phyloP scores from a whole-genome alignment of 345 rosid genomes.

The Euphorbia lathyris region DNA sequence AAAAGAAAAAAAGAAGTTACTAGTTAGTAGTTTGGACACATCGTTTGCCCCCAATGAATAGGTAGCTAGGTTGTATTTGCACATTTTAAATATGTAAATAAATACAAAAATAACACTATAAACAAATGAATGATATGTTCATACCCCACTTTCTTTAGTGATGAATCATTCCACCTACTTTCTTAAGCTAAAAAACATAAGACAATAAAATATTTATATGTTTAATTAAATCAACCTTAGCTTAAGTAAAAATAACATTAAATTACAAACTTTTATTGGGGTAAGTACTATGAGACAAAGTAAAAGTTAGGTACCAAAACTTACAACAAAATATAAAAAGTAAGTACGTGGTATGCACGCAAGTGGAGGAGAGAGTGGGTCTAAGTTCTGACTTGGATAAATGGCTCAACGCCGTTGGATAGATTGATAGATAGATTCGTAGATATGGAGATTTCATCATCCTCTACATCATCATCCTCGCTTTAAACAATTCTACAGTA shows the following conservation, averaged over 20 bases:
- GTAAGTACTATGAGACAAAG: conserved; percentile 1
- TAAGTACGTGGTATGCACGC: conserved; percentile 20
- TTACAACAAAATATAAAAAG: too few relatives aligned
- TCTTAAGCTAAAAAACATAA: not conserved
- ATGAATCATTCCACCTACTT: not conserved
- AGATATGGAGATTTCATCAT: conserved; percentile 33
- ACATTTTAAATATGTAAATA: not conserved
- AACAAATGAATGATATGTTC: not conserved
- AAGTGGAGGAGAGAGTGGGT: conserved; percentile 14
- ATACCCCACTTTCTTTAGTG: not conserved
- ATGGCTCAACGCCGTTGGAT: conserved; percentile 26
- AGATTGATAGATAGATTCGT: conserved; percentile 54
- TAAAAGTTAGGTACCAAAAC: not conserved
- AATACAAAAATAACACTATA: not conserved
- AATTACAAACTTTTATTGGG: not conserved
- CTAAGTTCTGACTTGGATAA: conserved; percentile 30
- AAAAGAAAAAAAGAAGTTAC: not conserved
- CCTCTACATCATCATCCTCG: conserved; percentile 43
- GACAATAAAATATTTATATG: not conserved
- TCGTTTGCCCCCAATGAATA: not conserved
- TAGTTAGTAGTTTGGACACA: not conserved
- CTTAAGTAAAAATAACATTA: not conserved
- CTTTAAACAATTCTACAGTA: not conserved
- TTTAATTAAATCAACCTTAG: not conserved
- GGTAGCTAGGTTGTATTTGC: not conserved